Percentiles rank a stretch among this genome's conserved stretches.
Evolutionary conservation across 257 asterid species (phyloP).

Genomic region (Nicotiana tabacum): DNA sequence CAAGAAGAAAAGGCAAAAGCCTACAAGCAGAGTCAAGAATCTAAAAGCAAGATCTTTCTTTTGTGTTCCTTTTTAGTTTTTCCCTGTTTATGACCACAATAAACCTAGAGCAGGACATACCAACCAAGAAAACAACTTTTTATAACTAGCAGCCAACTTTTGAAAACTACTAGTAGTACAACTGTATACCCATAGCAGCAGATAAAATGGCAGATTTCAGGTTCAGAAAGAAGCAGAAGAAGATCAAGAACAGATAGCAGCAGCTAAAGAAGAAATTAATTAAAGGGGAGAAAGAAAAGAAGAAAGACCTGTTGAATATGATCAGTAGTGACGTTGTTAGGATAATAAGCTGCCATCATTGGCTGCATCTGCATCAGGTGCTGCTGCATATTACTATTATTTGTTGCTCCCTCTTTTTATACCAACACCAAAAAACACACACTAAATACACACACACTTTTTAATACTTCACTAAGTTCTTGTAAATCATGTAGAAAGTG

Average conservation of each 20-base stretch:
- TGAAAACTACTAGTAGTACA: not conserved
- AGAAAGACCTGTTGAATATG: constrained; percentile 88
- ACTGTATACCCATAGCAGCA: not conserved
- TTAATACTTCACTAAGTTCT: too few relatives aligned
- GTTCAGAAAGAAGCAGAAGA: not conserved
- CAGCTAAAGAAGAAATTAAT: not conserved
- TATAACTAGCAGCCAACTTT: not conserved
- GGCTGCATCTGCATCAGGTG: constrained; percentile 99
- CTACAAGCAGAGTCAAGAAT: not conserved
- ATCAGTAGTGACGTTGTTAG: constrained; percentile 95
- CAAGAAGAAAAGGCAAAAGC: not conserved
- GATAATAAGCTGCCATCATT: constrained; percentile 98
- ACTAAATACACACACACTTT: constrained; percentile 22
- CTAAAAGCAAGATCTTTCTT: not conserved
- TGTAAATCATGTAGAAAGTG: too few relatives aligned
- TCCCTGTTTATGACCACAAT: not conserved
- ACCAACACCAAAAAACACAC: constrained; percentile 25
- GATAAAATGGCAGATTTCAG: not conserved
- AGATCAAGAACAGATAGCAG: not conserved
- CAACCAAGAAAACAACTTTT: not conserved
- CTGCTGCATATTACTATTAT: constrained; percentile 49
- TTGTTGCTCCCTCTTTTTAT: constrained; percentile 35
- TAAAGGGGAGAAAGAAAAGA: not conserved
- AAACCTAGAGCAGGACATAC: not conserved
- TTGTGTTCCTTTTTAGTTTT: too few relatives aligned